Evolutionary conservation across 306 rosid species (phyloP), one percentile per base, ranked within the genome.

Genomic region (Myrica gale): DNA sequence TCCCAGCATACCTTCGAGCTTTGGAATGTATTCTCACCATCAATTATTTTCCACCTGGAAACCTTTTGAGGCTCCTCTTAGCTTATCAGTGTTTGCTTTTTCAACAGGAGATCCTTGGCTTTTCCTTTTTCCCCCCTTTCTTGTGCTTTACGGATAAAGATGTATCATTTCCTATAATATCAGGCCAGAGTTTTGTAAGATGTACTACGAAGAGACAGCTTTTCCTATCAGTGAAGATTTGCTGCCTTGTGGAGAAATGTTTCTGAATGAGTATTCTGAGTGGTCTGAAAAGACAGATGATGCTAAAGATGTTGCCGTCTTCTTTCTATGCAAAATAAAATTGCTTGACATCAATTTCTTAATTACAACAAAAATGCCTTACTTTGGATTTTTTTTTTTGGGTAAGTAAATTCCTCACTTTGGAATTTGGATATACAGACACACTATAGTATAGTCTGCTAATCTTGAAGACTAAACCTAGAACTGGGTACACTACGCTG

Each of bases 351-450:
- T 13, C n/a, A 32, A 32, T 32, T 32, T 26, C 1, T 26, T 32
- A 32, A 12, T 61, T 21, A 61, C 44, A 60, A 37, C 9, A 61
- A 61, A 61, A 26, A 26, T 26, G 32, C 32, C 68, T 26, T 13
- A 32, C 37, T 32, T 32, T 32, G 37, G 37, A 32, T 32, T 0
- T 0, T 26, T 26, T 26, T 26, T 26, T 26, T 26, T 26, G 32
- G 32, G 32, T 26, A 26, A 26, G 32, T 26, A 26, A 26, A 26
- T 26, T 23, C 16, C 69, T 21, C 32, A 37, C 69, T 63, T 13
- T 26, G 32, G 46, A 46, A 63, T 62, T n/a, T n/a, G n/a, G n/a
- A 63, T 63, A 2, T 63, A 63, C 69, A 63, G 69, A 16, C 26
- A 39, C 9, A n/a, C n/a, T n/a, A n/a, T n/a, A n/a, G n/a, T 63